Evolutionary conservation across 1,284 basidiomycete species (phyloP), one percentile per base, ranked within the genome.

Genomic region (Cryptococcus jaspeensis): DNA sequence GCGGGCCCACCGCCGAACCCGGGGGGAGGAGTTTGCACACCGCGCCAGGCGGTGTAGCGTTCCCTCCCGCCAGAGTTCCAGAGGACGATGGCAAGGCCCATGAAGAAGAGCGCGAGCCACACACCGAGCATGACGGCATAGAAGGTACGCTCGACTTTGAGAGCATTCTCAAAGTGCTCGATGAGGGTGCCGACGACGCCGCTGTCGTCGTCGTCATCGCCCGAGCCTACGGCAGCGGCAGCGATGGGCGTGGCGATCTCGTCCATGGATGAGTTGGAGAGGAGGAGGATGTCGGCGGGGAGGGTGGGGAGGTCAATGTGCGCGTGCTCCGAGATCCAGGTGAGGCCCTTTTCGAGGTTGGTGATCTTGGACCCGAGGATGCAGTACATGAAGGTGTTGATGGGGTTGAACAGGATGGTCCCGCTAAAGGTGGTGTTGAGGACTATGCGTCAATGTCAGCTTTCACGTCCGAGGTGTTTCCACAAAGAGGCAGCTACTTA

Each of bases 241-340:
- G 89, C 85, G 63, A 94, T 88, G 8, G 92, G 90, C 50, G 80
- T 78, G 1, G 86, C 82, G n/a, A 87, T 85, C 67, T 91, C 88
- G 65, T 90, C 80, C 53, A 91, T 84, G 4, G 84, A 80, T 1
- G 77, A 73, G 8, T 84, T 84, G 0, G 87, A 89, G 46, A 97
- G 82, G 42, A 92, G 80, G 54, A 98, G 85, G 39, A 87, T 82
- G 55, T 83, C 83, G 48, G 86, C 78, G 55, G 89, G 86, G 40
- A 96, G 82, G 37, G 81, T 82, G 0, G 90, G 87, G 51, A 97
- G 83, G 62, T 89, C 80, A 62, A 96, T 82, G 46, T 85, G 80
- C 39, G 94, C 86, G 73, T 95, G 92, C 62, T 92, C 81, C 66
- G 94, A 88, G 59, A 98, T 81, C 84, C 95, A 98, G 0, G 91